These are phyloP conservation scores for Perilla frutescens DNA, from an alignment of 257 asterid genomes.

Conservation along the genomic window DNA sequence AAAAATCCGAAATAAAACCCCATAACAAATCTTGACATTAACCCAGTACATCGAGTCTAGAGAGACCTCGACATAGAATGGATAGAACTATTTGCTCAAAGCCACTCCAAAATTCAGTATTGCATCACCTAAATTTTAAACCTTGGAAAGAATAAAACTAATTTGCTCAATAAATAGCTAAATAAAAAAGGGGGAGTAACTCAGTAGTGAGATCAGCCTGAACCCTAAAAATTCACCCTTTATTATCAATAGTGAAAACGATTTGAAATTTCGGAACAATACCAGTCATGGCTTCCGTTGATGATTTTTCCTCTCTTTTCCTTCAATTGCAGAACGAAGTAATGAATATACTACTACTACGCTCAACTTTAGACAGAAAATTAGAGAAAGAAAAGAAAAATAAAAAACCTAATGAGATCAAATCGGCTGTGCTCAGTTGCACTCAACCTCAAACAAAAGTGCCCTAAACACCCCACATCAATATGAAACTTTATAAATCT, in stretches of 20 bases:
- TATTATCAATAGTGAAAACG: neutral
- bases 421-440: too few species aligned
- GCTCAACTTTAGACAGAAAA: too few species aligned
- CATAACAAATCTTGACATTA: neutral
- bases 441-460: too few species aligned
- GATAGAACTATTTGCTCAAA: conserved; percentile 27
- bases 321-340: too few species aligned
- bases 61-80: conserved; percentile 2
- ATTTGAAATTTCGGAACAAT: too few species aligned
- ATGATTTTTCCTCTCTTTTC: too few species aligned
- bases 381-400: too few species aligned
- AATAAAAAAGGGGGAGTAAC: neutral
- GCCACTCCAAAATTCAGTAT: conserved; percentile 8
- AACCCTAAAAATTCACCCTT: conserved; percentile 36
- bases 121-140: conserved; percentile 13
- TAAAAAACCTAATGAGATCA: too few species aligned
- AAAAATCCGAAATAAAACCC: conserved; percentile 10
- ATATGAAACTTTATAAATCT: too few species aligned
- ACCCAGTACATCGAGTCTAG: neutral
- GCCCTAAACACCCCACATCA: too few species aligned
- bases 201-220: neutral
- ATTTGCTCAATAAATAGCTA: conserved; percentile 1
- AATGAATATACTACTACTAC: too few species aligned
- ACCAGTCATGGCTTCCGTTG: too few species aligned
- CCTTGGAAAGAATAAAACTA: conserved; percentile 13